These are phyloP conservation scores for Trametes elegans DNA, from an alignment of 768 basidiomycete genomes.

Conservation along the genomic window DNA sequence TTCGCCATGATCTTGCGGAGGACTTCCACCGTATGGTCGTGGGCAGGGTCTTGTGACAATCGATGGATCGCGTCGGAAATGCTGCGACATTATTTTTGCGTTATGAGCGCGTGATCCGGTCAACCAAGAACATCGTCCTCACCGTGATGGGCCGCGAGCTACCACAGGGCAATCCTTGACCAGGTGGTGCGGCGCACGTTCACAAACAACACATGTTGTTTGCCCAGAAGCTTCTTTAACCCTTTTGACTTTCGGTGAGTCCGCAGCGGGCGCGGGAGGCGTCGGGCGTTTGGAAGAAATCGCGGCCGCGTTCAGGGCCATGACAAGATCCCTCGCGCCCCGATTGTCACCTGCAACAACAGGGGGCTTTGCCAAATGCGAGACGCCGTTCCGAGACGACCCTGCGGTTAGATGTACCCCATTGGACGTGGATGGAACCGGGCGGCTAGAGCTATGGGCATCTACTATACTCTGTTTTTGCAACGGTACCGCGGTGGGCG, in stretches of 20 bases:
- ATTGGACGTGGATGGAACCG: neutral
- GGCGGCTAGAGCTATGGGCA: neutral
- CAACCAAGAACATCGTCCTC: neutral
- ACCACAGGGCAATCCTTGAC: constrained; percentile 58
- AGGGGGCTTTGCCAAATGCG: neutral
- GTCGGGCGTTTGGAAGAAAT: constrained; percentile 32
- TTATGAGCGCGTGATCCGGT: neutral
- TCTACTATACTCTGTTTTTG: constrained; percentile 21
- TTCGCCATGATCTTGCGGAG: constrained; percentile 40
- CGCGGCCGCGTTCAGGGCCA: constrained; percentile 9
- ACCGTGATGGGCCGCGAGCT: constrained; percentile 54
- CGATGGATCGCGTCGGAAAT: constrained; percentile 42
- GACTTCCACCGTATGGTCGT: constrained; percentile 33
- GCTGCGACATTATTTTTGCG: neutral
- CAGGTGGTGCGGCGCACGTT: constrained; percentile 40
- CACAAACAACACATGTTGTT: constrained; percentile 50
- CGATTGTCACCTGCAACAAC: neutral
- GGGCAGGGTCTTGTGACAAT: constrained; percentile 40
- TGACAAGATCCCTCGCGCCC: neutral
- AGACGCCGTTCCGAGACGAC: neutral
- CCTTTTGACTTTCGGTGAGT: constrained; percentile 36
- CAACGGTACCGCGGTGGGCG: constrained; percentile 12
- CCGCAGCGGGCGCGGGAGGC: constrained; percentile 17
- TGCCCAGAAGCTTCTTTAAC: constrained; percentile 28
- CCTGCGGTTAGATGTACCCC: constrained; percentile 3